phyloP scores from a whole-genome alignment of 352 stramenopile genomes.

The Phytophthora vignae region DNA sequence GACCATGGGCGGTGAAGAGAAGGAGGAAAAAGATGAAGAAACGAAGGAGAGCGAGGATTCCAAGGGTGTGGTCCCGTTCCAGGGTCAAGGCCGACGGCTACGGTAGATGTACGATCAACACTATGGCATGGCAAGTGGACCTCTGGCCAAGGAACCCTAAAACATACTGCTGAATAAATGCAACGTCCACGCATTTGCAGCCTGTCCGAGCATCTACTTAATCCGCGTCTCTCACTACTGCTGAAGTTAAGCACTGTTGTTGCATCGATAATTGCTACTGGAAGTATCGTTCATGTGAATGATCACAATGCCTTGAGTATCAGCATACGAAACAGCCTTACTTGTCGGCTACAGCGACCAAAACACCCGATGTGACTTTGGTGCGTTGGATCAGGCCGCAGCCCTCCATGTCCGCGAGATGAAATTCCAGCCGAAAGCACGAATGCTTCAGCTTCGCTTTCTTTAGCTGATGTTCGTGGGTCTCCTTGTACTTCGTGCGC shows the following conservation, averaged over 20 bases:
- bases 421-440: slow-evolving; percentile 60
- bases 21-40: slow-evolving; percentile 55
- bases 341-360: slow-evolving; percentile 48
- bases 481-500: slow-evolving; percentile 69
- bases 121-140: background rate
- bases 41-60: slow-evolving; percentile 37
- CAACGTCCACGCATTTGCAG: background rate
- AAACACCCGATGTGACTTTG: slow-evolving; percentile 62
- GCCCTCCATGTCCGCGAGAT: slow-evolving; percentile 74
- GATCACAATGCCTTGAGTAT: no score
- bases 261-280: no score
- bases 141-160: background rate
- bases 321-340: background rate
- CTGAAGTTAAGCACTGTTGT: no score
- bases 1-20: slow-evolving; percentile 39
- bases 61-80: slow-evolving; percentile 59
- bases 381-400: slow-evolving; percentile 55
- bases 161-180: background rate
- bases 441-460: slow-evolving; percentile 69
- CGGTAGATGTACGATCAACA: slow-evolving; percentile 44
- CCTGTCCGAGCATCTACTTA: no score
- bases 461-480: slow-evolving; percentile 67
- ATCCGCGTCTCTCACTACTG: no score
- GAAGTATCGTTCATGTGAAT: no score
- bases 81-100: slow-evolving; percentile 69